Evolutionary conservation across 176 grass and related monocot species (phyloP), one percentile per base, ranked within the genome.

Genomic region (Panicum miliaceum): DNA sequence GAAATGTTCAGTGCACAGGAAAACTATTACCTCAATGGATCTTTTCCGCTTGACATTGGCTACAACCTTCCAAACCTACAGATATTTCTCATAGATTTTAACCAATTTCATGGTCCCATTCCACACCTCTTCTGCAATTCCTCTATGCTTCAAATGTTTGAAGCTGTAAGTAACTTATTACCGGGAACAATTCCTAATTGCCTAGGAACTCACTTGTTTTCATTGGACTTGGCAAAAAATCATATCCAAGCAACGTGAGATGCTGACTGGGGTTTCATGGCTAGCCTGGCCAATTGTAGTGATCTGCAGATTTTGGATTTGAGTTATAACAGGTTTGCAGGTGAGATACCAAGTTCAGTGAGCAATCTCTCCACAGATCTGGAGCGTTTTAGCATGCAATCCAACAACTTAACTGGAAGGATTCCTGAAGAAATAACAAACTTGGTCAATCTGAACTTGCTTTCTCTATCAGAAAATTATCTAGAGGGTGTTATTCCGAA

Each of bases 101-200:
- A 85, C 37, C 64, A 78, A 26, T 85, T 85, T 35, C 62, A 85
- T 50, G 83, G 64, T 12, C n/a, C 52, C 57, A 71, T 61, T 36
- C 62, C 62, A 18, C 62, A 64, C 77, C 61, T 41, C 75, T 50
- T 85, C 63, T 85, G 83, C 64, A 85, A 85, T 61, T 22, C 64
- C 12, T 78, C 83, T 70, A 62, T 60, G 51, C 83, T 85, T 78
- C 75, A 60, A 70, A 37, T 25, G 38, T 5, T 83, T 34, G 37
- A 73, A 59, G 43, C 57, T 13, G 1, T 18, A 8, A 0, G 51
- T 35, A 83, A 78, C 64, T 78, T 35, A 50, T 69, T 85, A 15
- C 71, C 64, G 35, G 74, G 74, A 20, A 58, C n/a, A 77, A 85
- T 85, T 71, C 75, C 83, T 19, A 34, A 35, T 23, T 85, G 83